A percentile compares a stretch with the other conserved stretches of the same genome.
Conservation (phyloP, 2,329 filamentous ascomycete species). For the Sclerotinia subarctica region DNA sequence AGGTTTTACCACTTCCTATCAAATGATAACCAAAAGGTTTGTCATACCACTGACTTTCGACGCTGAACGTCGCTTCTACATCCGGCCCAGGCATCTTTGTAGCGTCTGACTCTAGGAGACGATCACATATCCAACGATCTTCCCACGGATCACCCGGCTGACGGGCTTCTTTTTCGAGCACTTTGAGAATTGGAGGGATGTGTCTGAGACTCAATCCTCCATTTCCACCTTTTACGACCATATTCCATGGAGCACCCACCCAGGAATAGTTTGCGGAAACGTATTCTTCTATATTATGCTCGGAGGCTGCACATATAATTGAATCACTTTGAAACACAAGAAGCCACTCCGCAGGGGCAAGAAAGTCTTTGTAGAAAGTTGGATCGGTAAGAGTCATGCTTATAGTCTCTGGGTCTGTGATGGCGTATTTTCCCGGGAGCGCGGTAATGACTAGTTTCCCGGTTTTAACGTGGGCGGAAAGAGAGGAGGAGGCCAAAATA, state of each 20-base stretch:
- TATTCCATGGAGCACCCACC: conserved; percentile 37
- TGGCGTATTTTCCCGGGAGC: conserved; percentile 47
- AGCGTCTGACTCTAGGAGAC: conserved; percentile 40
- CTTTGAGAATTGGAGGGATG: conserved; percentile 25
- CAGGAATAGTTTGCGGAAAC: conserved; percentile 49
- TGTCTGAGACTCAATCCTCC: conserved; percentile 35
- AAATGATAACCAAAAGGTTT: conserved; percentile 55
- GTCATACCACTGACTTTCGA: conserved; percentile 45
- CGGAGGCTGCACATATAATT: conserved; percentile 54
- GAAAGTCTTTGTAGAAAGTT: conserved; percentile 51
- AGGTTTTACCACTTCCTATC: conserved; percentile 45
- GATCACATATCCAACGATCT: conserved; percentile 51
- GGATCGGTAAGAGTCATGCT: conserved; percentile 49
- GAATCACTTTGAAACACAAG: conserved; percentile 54
- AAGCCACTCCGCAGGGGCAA: conserved; percentile 51
- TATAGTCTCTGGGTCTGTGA: conserved; percentile 47
- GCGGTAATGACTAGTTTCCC: conserved; percentile 39
- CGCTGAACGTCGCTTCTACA: conserved; percentile 46
- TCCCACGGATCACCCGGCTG: conserved; percentile 46
- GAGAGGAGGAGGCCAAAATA: conserved; percentile 43
- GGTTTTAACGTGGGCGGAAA: conserved; percentile 40
- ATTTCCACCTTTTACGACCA: conserved; percentile 33
- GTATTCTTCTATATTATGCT: conserved; percentile 49
- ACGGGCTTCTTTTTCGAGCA: conserved; percentile 42
- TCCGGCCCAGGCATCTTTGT: conserved; percentile 30